phyloP scores from a whole-genome alignment of 495 filamentous ascomycete species.

The Pyronema omphalodes region DNA sequence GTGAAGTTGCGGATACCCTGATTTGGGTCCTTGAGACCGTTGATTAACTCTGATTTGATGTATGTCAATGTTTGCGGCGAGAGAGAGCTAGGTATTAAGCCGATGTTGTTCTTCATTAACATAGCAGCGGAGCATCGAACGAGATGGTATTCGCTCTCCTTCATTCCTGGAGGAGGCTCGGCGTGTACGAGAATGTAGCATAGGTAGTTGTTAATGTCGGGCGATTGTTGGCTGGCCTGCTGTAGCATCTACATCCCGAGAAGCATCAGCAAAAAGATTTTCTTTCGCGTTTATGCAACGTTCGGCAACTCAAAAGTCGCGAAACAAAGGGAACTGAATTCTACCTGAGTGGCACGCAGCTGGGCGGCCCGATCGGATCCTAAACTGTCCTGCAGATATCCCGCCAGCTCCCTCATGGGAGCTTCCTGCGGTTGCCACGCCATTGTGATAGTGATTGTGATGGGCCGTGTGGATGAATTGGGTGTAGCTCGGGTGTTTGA shows the following conservation, averaged over 20 bases:
- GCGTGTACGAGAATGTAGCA: conserved; percentile 69
- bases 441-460: not conserved
- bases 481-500: not conserved
- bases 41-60: conserved; percentile 57
- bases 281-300: not conserved
- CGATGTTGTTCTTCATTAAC: conserved; percentile 89
- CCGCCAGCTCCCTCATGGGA: conserved; percentile 70
- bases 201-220: conserved; percentile 94
- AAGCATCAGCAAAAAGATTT: not conserved
- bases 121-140: conserved; percentile 75
- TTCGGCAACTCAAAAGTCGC: not conserved
- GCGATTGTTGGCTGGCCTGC: conserved; percentile 62
- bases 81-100: conserved; percentile 48
- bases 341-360: conserved; percentile 57
- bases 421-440: conserved; percentile 75
- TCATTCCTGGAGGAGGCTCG: conserved; percentile 36
- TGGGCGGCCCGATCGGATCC: conserved; percentile 59
- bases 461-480: not conserved
- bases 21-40: conserved; percentile 64
- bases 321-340: conserved; percentile 25
- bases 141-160: conserved; percentile 43
- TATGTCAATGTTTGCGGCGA: conserved; percentile 48
- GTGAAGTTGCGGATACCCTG: conserved; percentile 69
- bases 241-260: conserved; percentile 57
- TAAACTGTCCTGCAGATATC: conserved; percentile 79